Percentiles rank a stretch among this genome's conserved stretches.
Evolutionary conservation across 331 rosid species (phyloP).

Genomic region (Malus hybrid): DNA sequence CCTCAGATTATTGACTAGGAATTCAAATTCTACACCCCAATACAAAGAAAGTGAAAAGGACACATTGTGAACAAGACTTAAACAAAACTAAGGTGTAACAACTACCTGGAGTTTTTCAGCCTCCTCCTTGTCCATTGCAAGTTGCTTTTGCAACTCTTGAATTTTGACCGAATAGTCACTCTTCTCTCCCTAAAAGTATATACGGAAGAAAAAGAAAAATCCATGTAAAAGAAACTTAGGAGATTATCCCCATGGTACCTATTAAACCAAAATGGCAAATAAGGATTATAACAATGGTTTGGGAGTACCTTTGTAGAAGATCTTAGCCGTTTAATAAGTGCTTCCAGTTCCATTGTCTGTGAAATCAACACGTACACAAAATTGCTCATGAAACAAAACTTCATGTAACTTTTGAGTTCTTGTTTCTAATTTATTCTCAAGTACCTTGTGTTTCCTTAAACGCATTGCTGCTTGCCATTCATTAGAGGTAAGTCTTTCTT

Average conservation of each 20-base stretch:
- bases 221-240: neutral
- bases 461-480: slow-evolving; percentile 97
- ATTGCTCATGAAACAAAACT: neutral
- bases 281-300: neutral
- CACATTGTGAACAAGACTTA: neutral
- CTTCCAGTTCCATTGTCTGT: slow-evolving; percentile 80
- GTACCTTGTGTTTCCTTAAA: slow-evolving; percentile 85
- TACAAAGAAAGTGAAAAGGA: neutral
- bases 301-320: slow-evolving; percentile 62
- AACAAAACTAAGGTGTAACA: neutral
- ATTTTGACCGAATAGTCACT: slow-evolving; percentile 68
- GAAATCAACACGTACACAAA: slow-evolving; percentile 20
- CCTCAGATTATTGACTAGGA: neutral
- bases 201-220: neutral
- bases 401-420: neutral
- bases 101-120: slow-evolving; percentile 77
- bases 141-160: slow-evolving; percentile 86
- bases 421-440: slow-evolving; percentile 1
- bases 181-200: slow-evolving; percentile 66
- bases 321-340: slow-evolving; percentile 54
- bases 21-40: neutral
- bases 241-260: neutral
- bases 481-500: slow-evolving; percentile 78
- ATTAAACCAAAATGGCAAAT: slow-evolving; percentile 10
- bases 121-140: slow-evolving; percentile 90